A percentile compares a stretch with the other conserved stretches of the same genome.
Conservation (phyloP, 1,139 yeast species). For the Scheffersomyces cryptocercus region DNA sequence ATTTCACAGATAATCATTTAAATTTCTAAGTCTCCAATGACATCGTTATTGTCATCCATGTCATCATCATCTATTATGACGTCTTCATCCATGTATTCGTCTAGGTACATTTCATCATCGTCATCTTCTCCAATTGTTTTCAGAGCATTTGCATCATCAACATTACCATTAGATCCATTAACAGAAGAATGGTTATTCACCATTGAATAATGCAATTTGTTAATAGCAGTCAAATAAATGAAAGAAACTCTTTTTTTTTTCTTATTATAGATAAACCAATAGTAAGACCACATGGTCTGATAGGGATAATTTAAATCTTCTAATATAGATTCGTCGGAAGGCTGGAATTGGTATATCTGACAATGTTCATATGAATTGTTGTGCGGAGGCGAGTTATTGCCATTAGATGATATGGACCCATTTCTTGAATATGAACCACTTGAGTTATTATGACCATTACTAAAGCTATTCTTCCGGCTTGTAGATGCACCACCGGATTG, state of each 20-base stretch:
- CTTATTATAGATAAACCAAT: constrained; percentile 91
- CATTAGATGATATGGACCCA: constrained; percentile 4
- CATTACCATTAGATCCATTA: constrained; percentile 17
- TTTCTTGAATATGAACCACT: constrained; percentile 10
- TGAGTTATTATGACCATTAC: neutral
- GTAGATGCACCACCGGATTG: constrained; percentile 17
- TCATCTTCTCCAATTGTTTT: constrained; percentile 19
- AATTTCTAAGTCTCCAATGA: constrained; percentile 40
- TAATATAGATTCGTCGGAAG: constrained; percentile 76
- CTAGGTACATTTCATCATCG: constrained; percentile 20
- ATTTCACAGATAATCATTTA: constrained; percentile 7
- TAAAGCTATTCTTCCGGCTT: constrained; percentile 27
- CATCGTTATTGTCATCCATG: constrained; percentile 26
- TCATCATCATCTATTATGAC: constrained; percentile 29
- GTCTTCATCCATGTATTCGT: constrained; percentile 29
- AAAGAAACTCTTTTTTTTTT: constrained; percentile 90
- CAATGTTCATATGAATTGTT: constrained; percentile 50
- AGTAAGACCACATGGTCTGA: constrained; percentile 84
- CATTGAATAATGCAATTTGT: constrained; percentile 40
- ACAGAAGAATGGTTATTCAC: constrained; percentile 21
- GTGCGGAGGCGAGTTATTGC: constrained; percentile 4
- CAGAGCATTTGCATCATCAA: constrained; percentile 18
- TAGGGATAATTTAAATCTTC: constrained; percentile 67
- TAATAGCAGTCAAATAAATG: constrained; percentile 55
- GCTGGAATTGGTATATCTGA: constrained; percentile 74